Base-by-base conservation (phyloP, 345 rosid genomes). In the Atalantia buxifolia region DNA sequence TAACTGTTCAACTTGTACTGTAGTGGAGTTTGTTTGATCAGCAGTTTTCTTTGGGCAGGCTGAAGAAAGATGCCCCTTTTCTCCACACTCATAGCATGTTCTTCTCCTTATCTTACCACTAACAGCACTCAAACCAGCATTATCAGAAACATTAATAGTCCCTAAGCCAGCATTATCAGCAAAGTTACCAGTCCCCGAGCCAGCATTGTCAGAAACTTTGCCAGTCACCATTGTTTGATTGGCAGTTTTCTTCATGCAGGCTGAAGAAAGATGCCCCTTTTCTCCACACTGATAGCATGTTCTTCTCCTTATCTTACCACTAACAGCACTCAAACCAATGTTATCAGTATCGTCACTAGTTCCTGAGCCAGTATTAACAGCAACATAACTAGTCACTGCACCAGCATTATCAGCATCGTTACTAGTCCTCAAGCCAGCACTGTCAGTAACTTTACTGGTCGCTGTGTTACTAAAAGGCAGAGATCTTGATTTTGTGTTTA, bases 241-340 rank as follows among this genome's bases (percentile, higher is more conserved):
- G 67, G 83, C 79, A 67, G 68, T 36, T 77, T 84, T 87, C 71
- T 87, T 91, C 2, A 94, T 96, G 71, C 98, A 95, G 25, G 87
- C 93, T 33, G 97, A 81, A 76, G 93, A 95, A 33, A 91, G 78
- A 79, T 92, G 97, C 48, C 96, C 94, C 81, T 92, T 92, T 75
- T 91, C 90, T 50, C 94, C 92, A 72, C 98, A 92, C 59, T 91
- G 89, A 33, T 89, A 95, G 84, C 98, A 95, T 38, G 81, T 82
- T 79, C 98, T 87, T 81, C 93, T 87, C 82, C 87, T 90, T 69
- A 92, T 78, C 90, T 91, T 95, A 69, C 97, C 91, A 7, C 83
- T 88, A 67, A 75, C 77, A 76, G 83, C 45, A 16, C 13, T 71
- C 12, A 77, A 18, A 38, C 71, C 74, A 25, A 61, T 35, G 10